Percentiles rank a stretch among this genome's conserved stretches.
These are phyloP conservation scores for Colletotrichum godetiae DNA, from an alignment of 2,329 filamentous ascomycete species.

Conservation along the genomic window DNA sequence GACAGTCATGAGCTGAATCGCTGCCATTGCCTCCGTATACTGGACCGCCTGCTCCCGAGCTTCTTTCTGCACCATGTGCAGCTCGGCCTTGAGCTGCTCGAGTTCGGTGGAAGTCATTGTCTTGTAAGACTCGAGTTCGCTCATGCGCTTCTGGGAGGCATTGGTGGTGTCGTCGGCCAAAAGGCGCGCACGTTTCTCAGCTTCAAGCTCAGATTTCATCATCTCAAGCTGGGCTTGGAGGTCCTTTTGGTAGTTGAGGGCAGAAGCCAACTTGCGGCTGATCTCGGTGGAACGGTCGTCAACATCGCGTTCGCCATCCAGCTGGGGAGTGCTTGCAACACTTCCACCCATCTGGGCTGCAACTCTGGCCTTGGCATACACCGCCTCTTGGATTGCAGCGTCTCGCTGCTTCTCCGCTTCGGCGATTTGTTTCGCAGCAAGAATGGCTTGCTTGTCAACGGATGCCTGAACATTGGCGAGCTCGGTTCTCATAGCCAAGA, in stretches of 20 bases:
- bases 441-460: conserved; percentile 86
- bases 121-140: conserved; percentile 85
- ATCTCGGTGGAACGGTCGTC: conserved; percentile 79
- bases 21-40: conserved; percentile 79
- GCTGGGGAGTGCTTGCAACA: conserved; percentile 68
- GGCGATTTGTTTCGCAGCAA: conserved; percentile 89
- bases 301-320: conserved; percentile 69
- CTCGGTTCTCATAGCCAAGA: conserved; percentile 91
- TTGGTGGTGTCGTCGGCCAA: conserved; percentile 89
- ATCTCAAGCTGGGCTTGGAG: conserved; percentile 82
- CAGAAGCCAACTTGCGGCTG: conserved; percentile 83
- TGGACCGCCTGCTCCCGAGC: conserved; percentile 85
- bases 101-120: conserved; percentile 87
- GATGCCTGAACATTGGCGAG: conserved; percentile 89
- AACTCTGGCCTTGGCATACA: conserved; percentile 93
- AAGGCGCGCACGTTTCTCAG: conserved; percentile 83
- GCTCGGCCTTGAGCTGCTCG: conserved; percentile 85
- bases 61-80: conserved; percentile 82
- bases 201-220: conserved; percentile 76
- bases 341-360: conserved; percentile 80
- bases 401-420: conserved; percentile 96
- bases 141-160: conserved; percentile 84
- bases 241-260: conserved; percentile 82
- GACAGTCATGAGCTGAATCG: conserved; percentile 80
- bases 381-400: conserved; percentile 91